Conservation (phyloP, 176 grass and related monocot species). For the Rhynchospora breviuscula region DNA sequence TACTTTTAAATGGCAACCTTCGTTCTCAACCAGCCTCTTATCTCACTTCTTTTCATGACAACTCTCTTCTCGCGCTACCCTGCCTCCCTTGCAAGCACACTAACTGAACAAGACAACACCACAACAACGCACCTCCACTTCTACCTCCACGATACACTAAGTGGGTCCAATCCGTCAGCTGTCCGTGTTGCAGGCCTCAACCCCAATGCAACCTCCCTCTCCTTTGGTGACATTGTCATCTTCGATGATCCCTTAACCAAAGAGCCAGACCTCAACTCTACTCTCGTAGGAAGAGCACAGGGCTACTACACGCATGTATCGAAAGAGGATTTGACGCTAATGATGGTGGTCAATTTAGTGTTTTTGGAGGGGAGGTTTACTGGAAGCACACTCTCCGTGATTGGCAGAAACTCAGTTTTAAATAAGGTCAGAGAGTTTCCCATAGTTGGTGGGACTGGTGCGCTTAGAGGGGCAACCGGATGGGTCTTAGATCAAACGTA, state of each 20-base stretch:
- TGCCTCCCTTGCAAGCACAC: not conserved
- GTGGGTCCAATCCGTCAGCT: slow-evolving; percentile 20
- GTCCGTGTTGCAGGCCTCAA: slow-evolving; percentile 9
- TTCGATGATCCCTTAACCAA: slow-evolving; percentile 24
- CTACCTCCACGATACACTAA: slow-evolving; percentile 27
- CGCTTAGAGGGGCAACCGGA: slow-evolving; percentile 17
- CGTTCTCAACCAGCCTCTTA: not conserved
- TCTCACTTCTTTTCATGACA: slow-evolving; percentile 10
- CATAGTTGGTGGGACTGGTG: not conserved
- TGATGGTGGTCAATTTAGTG: slow-evolving; percentile 27
- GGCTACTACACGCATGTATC: slow-evolving; percentile 20
- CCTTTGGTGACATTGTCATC: slow-evolving; percentile 18
- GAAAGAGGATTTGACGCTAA: slow-evolving; percentile 8
- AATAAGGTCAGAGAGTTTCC: slow-evolving; percentile 17
- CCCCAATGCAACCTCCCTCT: slow-evolving; percentile 22
- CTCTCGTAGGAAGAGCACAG: slow-evolving; percentile 16
- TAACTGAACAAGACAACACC: not conserved
- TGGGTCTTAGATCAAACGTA: slow-evolving; percentile 24
- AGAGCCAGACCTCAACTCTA: slow-evolving; percentile 22
- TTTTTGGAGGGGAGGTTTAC: slow-evolving; percentile 14
- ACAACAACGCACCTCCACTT: slow-evolving; percentile 24
- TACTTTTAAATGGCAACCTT: not conserved
- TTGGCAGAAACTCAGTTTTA: slow-evolving; percentile 2
- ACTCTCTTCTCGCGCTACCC: not conserved
- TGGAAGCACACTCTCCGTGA: slow-evolving; percentile 23